Conservation (phyloP, 2,329 filamentous ascomycete genomes). For the Pseudodiploospora longispora region DNA sequence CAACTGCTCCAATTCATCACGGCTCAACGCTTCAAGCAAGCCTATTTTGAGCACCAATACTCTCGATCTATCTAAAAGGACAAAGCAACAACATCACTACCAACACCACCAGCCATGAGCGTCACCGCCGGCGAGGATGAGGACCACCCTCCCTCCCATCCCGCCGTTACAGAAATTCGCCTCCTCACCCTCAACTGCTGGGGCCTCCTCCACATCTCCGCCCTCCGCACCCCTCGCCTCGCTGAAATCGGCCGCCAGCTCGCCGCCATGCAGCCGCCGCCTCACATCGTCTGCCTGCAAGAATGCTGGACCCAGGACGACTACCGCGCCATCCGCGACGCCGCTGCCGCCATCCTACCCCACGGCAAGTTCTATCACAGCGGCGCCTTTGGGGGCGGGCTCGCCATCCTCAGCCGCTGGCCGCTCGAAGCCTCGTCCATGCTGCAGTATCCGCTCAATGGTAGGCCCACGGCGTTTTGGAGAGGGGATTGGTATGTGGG, state of each 20-base stretch:
- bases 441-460: slow-evolving; percentile 83
- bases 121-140: slow-evolving; percentile 12
- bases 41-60: background rate
- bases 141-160: slow-evolving; percentile 28
- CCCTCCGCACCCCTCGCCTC: slow-evolving; percentile 68
- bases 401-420: slow-evolving; percentile 86
- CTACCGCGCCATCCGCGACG: slow-evolving; percentile 67
- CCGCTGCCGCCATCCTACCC: slow-evolving; percentile 67
- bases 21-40: too few relatives aligned
- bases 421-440: slow-evolving; percentile 86
- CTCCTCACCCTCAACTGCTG: slow-evolving; percentile 93
- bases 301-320: slow-evolving; percentile 90
- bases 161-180: slow-evolving; percentile 48
- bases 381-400: slow-evolving; percentile 80
- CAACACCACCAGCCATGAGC: slow-evolving; percentile 7
- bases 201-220: slow-evolving; percentile 83
- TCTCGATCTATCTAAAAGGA: background rate
- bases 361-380: slow-evolving; percentile 90
- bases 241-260: slow-evolving; percentile 77
- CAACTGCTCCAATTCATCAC: too few relatives aligned
- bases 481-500: slow-evolving; percentile 95
- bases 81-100: slow-evolving; percentile 8
- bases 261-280: slow-evolving; percentile 56
- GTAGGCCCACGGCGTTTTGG: slow-evolving; percentile 86
- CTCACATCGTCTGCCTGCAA: slow-evolving; percentile 86